Percentiles rank a stretch among this genome's conserved stretches.
Conservation (phyloP, 2,329 filamentous ascomycete species). For the Apiospora kogelbergensis region DNA sequence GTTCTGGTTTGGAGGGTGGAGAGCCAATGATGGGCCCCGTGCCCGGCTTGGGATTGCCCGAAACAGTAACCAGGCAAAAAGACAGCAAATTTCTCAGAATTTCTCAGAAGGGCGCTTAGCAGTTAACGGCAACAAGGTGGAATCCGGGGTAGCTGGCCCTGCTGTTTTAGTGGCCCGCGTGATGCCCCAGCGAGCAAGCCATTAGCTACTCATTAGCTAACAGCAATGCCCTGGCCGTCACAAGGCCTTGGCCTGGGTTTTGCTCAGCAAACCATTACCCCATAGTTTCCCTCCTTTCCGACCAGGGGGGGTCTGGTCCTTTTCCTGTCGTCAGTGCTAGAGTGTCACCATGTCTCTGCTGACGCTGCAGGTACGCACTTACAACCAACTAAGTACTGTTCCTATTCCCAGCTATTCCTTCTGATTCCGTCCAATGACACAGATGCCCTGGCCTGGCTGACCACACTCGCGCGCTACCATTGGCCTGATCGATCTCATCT, state of each 20-base stretch:
- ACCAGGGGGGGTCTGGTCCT: not conserved
- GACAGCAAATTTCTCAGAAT: too few species aligned
- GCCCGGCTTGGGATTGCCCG: not conserved
- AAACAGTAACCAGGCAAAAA: conserved; percentile 8
- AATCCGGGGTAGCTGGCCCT: conserved; percentile 15
- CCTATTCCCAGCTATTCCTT: too few species aligned
- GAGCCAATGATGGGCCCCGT: not conserved
- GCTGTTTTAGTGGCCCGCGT: conserved; percentile 12
- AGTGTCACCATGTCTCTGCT: not conserved
- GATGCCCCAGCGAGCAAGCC: conserved; percentile 10
- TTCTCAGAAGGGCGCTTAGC: conserved; percentile 16
- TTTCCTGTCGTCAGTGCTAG: too few species aligned
- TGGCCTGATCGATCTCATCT: not conserved
- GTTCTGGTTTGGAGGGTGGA: not conserved
- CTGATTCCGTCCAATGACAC: not conserved
- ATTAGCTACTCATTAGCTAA: conserved; percentile 17
- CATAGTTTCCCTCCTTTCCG: conserved; percentile 3
- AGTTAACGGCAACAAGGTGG: conserved; percentile 17
- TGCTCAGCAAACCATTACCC: conserved; percentile 15
- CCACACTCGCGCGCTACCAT: not conserved
- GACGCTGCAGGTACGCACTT: not conserved
- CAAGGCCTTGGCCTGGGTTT: conserved; percentile 11
- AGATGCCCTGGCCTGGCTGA: not conserved
- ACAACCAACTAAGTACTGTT: not conserved
- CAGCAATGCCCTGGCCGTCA: conserved; percentile 8